A percentile compares a stretch with the other conserved stretches of the same genome.
Evolutionary conservation across 352 stramenopile species (phyloP).

Genomic region (Phytophthora syringae): DNA sequence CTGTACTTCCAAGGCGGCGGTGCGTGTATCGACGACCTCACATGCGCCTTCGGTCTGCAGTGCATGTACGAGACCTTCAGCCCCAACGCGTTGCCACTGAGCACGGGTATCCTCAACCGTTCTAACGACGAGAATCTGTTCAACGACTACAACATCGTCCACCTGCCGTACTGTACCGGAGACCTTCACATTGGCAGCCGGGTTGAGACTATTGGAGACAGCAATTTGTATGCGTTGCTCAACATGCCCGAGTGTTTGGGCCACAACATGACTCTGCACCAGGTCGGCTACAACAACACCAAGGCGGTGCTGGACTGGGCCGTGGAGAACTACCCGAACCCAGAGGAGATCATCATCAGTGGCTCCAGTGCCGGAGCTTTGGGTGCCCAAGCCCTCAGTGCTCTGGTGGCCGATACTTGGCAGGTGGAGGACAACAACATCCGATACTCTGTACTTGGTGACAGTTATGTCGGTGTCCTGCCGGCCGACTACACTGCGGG

Average conservation of each 20-base stretch:
- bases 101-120: slow-evolving; percentile 65
- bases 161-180: slow-evolving; percentile 78
- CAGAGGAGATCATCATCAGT: slow-evolving; percentile 60
- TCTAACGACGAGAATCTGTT: slow-evolving; percentile 73
- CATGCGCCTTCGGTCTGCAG: slow-evolving; percentile 70
- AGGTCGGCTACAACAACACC: slow-evolving; percentile 70
- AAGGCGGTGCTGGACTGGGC: slow-evolving; percentile 71
- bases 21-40: slow-evolving; percentile 68
- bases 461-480: slow-evolving; percentile 73
- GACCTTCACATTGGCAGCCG: slow-evolving; percentile 69
- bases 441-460: slow-evolving; percentile 59
- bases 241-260: slow-evolving; percentile 44
- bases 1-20: slow-evolving; percentile 78
- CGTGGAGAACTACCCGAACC: slow-evolving; percentile 62
- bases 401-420: slow-evolving; percentile 59
- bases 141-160: slow-evolving; percentile 80
- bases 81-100: slow-evolving; percentile 52
- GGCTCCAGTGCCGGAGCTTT: slow-evolving; percentile 67
- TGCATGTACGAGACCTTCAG: slow-evolving; percentile 69
- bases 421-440: slow-evolving; percentile 62
- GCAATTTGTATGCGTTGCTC: slow-evolving; percentile 46
- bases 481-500: slow-evolving; percentile 52
- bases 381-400: slow-evolving; percentile 53
- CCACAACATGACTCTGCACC: slow-evolving; percentile 61
- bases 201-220: slow-evolving; percentile 35